Evolutionary conservation across 2,329 filamentous ascomycete genomes (phyloP).

Genomic region (Colletotrichum caudatum): DNA sequence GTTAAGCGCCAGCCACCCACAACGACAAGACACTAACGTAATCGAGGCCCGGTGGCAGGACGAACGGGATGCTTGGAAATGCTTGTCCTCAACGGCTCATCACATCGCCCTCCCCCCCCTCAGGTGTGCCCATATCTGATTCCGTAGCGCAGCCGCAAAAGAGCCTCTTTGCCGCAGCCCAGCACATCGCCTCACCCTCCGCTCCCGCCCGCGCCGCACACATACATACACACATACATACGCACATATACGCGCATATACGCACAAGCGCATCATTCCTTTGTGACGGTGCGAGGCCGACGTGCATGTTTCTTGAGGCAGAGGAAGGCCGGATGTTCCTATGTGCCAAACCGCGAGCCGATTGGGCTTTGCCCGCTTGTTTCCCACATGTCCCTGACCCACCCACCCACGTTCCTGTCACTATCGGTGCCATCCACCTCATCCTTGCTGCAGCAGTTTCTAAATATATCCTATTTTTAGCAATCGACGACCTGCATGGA

Average conservation of each 20-base stretch:
- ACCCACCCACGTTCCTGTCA: not conserved
- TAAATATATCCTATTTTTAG: constrained; percentile 43
- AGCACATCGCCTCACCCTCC: too few relatives aligned
- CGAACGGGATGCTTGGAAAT: constrained; percentile 12
- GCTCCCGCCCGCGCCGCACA: not conserved
- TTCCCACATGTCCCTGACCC: constrained; percentile 1
- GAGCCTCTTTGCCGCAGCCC: constrained; percentile 6
- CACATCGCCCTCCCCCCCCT: not conserved
- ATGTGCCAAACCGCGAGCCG: constrained; percentile 22
- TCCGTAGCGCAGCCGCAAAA: constrained; percentile 1
- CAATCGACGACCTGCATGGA: constrained; percentile 3
- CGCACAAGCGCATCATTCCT: not conserved
- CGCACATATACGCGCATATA: not conserved
- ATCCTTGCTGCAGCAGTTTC: constrained; percentile 22
- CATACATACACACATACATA: not conserved
- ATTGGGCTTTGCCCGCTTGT: constrained; percentile 26
- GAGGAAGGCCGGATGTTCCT: constrained; percentile 16
- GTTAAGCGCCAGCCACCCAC: constrained; percentile 33
- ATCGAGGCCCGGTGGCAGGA: constrained; percentile 6
- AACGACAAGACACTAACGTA: constrained; percentile 30
- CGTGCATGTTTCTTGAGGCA: constrained; percentile 34
- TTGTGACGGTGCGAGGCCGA: constrained; percentile 34
- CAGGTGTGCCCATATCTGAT: not conserved
- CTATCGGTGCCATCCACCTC: constrained; percentile 11
- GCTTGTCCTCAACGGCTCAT: not conserved